Percentiles rank a stretch among this genome's conserved stretches.
Evolutionary conservation across 148 eudicot genomes (phyloP).

Genomic region (Beta vulgaris): DNA sequence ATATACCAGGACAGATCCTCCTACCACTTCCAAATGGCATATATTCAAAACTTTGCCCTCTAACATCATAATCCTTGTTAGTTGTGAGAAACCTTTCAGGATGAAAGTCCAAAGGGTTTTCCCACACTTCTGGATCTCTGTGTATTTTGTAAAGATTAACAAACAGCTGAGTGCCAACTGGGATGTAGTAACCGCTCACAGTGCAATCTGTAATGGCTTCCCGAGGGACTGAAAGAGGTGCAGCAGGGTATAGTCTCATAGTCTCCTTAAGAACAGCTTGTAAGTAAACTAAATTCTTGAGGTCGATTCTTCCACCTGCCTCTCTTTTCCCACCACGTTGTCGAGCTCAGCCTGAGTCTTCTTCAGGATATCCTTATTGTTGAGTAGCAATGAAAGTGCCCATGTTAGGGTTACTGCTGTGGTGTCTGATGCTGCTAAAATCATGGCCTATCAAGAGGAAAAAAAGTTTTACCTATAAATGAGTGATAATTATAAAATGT

Average conservation of each 20-base stretch:
- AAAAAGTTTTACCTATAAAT: too few species aligned
- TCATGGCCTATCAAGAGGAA: slow-evolving; percentile 8
- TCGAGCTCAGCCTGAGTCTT: slow-evolving; percentile 28
- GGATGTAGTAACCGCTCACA: slow-evolving; percentile 15
- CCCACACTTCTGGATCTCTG: slow-evolving; percentile 24
- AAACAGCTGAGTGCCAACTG: slow-evolving; percentile 16
- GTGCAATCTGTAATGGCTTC: slow-evolving; percentile 19
- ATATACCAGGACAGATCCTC: slow-evolving; percentile 15
- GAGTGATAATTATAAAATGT: not conserved
- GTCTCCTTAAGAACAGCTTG: slow-evolving; percentile 27
- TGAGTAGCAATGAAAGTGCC: slow-evolving; percentile 31
- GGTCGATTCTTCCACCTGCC: slow-evolving; percentile 28
- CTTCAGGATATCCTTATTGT: slow-evolving; percentile 13
- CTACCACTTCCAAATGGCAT: slow-evolving; percentile 20
- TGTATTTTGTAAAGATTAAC: slow-evolving; percentile 28
- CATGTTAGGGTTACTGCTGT: slow-evolving; percentile 27
- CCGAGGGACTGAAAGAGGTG: slow-evolving; percentile 19
- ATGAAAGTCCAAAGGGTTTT: slow-evolving; percentile 13
- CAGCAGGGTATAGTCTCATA: slow-evolving; percentile 22
- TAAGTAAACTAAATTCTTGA: slow-evolving; percentile 21
- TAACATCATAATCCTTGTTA: slow-evolving; percentile 16
- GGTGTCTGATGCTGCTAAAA: slow-evolving; percentile 27
- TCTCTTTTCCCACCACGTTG: slow-evolving; percentile 19
- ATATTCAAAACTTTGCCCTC: slow-evolving; percentile 13
- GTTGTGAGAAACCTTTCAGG: slow-evolving; percentile 30